A percentile compares a stretch with the other conserved stretches of the same genome.
These are phyloP conservation scores for Coemansia sp. DNA, from an alignment of 192 early-diverging fungal species.

Conservation along the genomic window DNA sequence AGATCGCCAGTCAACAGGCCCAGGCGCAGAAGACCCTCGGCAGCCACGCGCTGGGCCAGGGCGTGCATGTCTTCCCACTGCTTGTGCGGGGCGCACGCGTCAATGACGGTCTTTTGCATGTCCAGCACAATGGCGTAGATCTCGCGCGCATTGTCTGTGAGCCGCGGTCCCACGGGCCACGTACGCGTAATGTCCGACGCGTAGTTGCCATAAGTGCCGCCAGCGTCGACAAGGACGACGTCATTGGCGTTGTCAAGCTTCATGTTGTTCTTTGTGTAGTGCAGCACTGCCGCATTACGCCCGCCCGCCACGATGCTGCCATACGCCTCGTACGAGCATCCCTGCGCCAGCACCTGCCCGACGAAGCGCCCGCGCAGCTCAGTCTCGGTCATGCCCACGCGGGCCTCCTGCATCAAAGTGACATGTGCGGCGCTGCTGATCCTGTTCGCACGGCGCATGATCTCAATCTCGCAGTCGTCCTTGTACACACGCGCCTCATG, in stretches of 20 bases:
- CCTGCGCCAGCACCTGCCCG: slow-evolving; percentile 66
- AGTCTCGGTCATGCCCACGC: slow-evolving; percentile 66
- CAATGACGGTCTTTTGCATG: slow-evolving; percentile 76
- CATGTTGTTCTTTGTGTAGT: slow-evolving; percentile 79
- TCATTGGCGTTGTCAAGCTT: slow-evolving; percentile 50
- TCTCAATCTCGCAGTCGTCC: slow-evolving; percentile 68
- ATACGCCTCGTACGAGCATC: slow-evolving; percentile 77
- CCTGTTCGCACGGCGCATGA: slow-evolving; percentile 75
- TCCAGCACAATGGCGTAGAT: slow-evolving; percentile 83
- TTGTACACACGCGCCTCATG: slow-evolving; percentile 82
- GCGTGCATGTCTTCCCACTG: slow-evolving; percentile 86
- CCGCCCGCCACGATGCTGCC: slow-evolving; percentile 81
- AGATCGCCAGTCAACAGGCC: slow-evolving; percentile 72
- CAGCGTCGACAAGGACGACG: slow-evolving; percentile 84
- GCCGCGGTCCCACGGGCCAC: slow-evolving; percentile 78
- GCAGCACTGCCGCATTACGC: slow-evolving; percentile 73
- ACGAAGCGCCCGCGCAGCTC: slow-evolving; percentile 79
- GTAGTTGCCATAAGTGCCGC: slow-evolving; percentile 76
- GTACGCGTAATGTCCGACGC: slow-evolving; percentile 89
- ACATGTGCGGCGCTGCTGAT: slow-evolving; percentile 79
- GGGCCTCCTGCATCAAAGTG: slow-evolving; percentile 67
- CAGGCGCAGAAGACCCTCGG: slow-evolving; percentile 53
- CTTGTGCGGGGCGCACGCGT: slow-evolving; percentile 63
- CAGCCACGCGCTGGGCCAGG: slow-evolving; percentile 68
- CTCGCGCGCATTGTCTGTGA: slow-evolving; percentile 64